Evolutionary conservation across 768 basidiomycete genomes (phyloP), one percentile per base, ranked within the genome.

Genomic region (Serendipita sp.): DNA sequence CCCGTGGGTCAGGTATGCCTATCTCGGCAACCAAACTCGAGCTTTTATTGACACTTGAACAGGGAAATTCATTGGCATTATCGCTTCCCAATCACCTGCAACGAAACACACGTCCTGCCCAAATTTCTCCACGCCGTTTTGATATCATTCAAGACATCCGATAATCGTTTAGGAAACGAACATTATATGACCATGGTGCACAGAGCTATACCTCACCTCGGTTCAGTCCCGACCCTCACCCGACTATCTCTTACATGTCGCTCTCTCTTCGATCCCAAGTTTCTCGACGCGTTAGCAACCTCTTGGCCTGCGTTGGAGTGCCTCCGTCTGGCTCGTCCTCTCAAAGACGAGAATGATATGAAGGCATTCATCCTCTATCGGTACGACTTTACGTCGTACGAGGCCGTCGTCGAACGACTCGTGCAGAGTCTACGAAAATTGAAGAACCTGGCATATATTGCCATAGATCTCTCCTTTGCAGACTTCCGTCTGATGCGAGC

Each of bases 1-100:
- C 37, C 56, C 56, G n/a, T 60, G 16, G 28, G 56, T 60, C 1
- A 28, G 56, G 56, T 60, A 37, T 11, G 56, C 10, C 56, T 16
- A 32, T 32, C 18, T 10, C 35, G 28, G 16, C 56, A 32, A 18
- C 0, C 1, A 32, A 18, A 32, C 16, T 60, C 30, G 56, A n/a
- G 28, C 35, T 8, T 60, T 4, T 30, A 28, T 37, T 32, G 34
- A 37, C 28, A 34, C 56, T 35, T 34, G 32, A 60, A 28, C 56
- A 60, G 56, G 56, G 56, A 60, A 60, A 60, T 60, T 30, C 56
- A 60, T 18, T 60, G 56, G 56, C 56, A 60, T 18, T 60, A 60
- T 37, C 56, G 56, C 35, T 60, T 60, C 56, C 56, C 56, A 24
- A 60, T 60, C 56, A 28, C 56, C 10, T 60, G 56, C 56, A 60